Evolutionary conservation across 1,284 basidiomycete species (phyloP).

Genomic region (Irpex lacteus): DNA sequence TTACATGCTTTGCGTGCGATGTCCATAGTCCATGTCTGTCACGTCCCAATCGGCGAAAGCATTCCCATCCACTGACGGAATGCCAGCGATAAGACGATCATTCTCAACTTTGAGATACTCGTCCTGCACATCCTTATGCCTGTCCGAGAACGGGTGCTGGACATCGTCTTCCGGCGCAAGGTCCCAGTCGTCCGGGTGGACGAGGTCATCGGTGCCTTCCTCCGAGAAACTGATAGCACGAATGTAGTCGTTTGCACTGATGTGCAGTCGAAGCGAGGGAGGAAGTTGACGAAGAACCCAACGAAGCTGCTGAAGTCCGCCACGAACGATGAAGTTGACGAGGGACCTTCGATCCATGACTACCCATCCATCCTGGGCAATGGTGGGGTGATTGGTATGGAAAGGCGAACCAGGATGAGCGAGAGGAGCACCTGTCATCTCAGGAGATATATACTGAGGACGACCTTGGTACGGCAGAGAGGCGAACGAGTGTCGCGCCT

Average conservation of each 20-base stretch:
- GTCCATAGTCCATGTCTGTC: neutral
- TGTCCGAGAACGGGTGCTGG: neutral
- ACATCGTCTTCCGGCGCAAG: neutral
- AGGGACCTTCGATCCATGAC: neutral
- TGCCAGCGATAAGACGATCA: neutral
- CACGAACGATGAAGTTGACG: neutral
- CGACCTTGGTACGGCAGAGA: neutral
- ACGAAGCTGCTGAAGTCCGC: neutral
- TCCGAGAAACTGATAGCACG: neutral
- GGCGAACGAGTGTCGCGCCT: neutral
- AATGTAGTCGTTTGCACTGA: neutral
- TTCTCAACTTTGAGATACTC: neutral
- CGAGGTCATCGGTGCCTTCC: neutral
- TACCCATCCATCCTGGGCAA: neutral
- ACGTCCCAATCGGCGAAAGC: neutral
- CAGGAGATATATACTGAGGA: neutral
- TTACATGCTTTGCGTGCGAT: neutral
- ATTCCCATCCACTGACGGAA: neutral
- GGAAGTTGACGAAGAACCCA: neutral
- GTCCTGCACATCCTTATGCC: neutral
- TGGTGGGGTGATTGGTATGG: neutral
- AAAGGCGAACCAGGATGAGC: neutral
- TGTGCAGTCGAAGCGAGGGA: neutral
- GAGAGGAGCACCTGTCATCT: neutral
- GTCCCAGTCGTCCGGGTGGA: neutral